Conservation (phyloP, 768 basidiomycete species). For the Boletellus sp. region DNA sequence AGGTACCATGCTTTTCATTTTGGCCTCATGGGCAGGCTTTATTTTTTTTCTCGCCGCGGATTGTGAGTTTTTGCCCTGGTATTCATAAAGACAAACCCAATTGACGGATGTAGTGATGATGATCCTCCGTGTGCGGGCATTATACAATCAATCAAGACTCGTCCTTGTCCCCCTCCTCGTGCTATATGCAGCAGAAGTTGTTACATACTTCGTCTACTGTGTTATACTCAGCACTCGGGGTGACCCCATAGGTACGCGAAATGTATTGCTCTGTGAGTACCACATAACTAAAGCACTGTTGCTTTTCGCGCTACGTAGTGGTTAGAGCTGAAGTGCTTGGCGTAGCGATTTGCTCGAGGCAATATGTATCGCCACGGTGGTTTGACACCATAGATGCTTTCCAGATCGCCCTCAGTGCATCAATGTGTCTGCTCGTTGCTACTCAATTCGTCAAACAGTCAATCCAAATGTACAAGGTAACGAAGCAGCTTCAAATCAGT, state of each 20-base stretch:
- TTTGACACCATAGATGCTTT: background rate
- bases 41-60: slow-evolving; percentile 2
- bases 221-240: background rate
- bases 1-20: background rate
- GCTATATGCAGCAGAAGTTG: background rate
- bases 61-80: background rate
- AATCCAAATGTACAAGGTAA: background rate
- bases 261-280: too few species aligned
- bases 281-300: background rate
- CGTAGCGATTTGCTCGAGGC: background rate
- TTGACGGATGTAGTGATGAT: background rate
- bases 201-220: background rate
- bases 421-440: background rate
- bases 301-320: background rate
- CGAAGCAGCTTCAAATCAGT: background rate
- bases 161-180: background rate
- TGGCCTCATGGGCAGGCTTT: background rate
- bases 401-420: background rate
- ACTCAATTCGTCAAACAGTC: background rate
- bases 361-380: background rate
- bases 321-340: background rate
- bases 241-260: background rate
- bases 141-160: background rate
- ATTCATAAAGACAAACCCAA: background rate
- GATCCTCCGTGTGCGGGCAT: background rate